Conservation (phyloP, 1,139 yeast genomes). For the Meyerozyma carpophila region DNA sequence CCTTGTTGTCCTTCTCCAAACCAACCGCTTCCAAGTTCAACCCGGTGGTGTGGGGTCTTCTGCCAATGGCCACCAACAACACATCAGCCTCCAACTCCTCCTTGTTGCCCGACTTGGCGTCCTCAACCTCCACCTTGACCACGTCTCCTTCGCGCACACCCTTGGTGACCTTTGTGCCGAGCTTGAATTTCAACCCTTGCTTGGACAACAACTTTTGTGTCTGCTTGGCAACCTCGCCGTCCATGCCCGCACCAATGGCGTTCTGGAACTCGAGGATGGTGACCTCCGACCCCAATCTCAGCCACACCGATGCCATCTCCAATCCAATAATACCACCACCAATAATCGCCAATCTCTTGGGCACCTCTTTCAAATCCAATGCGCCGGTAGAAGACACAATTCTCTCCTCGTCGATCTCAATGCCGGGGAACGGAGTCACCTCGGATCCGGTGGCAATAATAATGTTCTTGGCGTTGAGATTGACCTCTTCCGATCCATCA, state of each 20-base stretch:
- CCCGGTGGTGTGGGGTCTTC: constrained; percentile 95
- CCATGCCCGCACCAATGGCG: constrained; percentile 95
- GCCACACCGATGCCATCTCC: constrained; percentile 98
- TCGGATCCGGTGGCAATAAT: constrained; percentile 98
- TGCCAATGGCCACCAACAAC: constrained; percentile 93
- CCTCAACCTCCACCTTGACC: constrained; percentile 85
- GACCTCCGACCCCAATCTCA: constrained; percentile 92
- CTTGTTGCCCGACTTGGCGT: constrained; percentile 79
- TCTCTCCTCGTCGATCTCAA: constrained; percentile 93
- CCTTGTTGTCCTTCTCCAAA: constrained; percentile 83
- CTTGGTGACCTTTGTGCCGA: constrained; percentile 83
- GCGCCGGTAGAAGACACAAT: constrained; percentile 96
- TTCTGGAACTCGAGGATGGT: constrained; percentile 89
- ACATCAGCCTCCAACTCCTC: constrained; percentile 86
- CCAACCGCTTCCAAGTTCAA: constrained; percentile 86
- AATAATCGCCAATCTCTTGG: constrained; percentile 86
- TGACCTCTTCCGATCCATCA: constrained; percentile 55
- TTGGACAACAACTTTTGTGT: constrained; percentile 86
- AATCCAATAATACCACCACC: constrained; percentile 99
- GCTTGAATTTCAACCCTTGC: constrained; percentile 93
- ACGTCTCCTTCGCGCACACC: constrained; percentile 85
- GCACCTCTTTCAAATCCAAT: constrained; percentile 75
- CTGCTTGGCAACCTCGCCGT: constrained; percentile 85
- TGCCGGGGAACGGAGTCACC: constrained; percentile 98
- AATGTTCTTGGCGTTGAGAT: constrained; percentile 76